Base-by-base conservation (phyloP, 108 stramenopile species). In the Discostella stelligeroides region DNA sequence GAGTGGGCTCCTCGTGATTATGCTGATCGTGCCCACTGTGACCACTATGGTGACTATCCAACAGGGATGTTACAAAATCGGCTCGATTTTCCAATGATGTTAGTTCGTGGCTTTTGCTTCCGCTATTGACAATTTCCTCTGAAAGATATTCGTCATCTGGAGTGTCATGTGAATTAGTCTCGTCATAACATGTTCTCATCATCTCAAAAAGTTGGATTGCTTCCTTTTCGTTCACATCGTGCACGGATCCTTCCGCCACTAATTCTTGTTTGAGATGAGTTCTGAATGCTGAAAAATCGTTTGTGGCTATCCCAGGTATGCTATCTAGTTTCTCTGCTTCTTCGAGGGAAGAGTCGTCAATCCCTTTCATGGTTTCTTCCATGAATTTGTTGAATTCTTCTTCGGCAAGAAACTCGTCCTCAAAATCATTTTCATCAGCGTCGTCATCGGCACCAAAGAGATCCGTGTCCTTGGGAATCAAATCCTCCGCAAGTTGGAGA, bases 301-400 rank as follows among this genome's bases (percentile, higher is more conserved):
- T 66, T 3, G 75, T 56, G n/a, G 61, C 53, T 7, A 76, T 63
- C 24, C 80, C 75, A 0, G 75, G 80, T 60, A 76, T 76, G 2
- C 17, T 43, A n/a, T 47, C 45, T 3, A 81, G 39, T 25, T 76
- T 81, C 46, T 83, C 72, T 15, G 60, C 66, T 24, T 78, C 80
- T 54, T 73, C 75, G 14, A 76, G 75, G 4, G 65, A 20, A 4
- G 53, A 30, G 24, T 67, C 68, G 24, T 64, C 70, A 41, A 84
- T 83, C 18, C 84, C 85, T 54, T 66, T 60, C 60, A 72, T 63
- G 25, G 85, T 68, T 24, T 83, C 85, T 48, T 78, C 51, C 66
- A 80, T 72, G 45, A 90, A 72, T 46, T 71, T 57, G 13, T 80
- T 71, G 60, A 87, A 90, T 29, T 75, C 77, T 24, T 82, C 83